Base-by-base conservation (phyloP, 805 yeast species). In the Wickerhamomyces xylosicus region DNA sequence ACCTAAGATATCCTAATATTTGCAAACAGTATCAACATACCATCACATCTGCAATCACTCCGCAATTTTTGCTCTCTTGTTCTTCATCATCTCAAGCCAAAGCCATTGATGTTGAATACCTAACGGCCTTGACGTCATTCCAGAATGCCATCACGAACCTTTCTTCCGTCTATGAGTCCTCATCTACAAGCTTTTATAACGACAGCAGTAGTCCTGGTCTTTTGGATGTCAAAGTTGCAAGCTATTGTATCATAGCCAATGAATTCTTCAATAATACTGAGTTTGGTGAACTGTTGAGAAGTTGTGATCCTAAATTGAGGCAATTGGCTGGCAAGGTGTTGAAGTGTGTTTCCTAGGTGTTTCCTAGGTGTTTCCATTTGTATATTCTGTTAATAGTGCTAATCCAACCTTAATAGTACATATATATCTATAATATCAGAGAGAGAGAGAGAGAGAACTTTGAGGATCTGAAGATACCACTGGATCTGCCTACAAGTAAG, bases 1-100 rank as follows among this genome's bases (percentile, higher is more conserved):
- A 58, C 33, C 20, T 60, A 33, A 60, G 74, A 47, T 64, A 69
- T 41, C 60, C 61, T 5, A 56, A 47, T 31, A 47, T 56, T 2
- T 38, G 60, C 4, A 46, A 46, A 17, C 20, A 42, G 19, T 37
- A 31, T 44, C 32, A 43, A 31, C 9, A 35, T 34, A 36, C 37
- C 7, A 17, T 16, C 25, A 4, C 37, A 15, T 19, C 36, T 20
- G 34, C 29, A 33, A 34, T 40, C 9, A 19, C 35, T 33, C 34
- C n/a, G 10, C 31, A 31, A 27, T 32, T 31, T 16, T 33, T 21
- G 6, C n/a, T n/a, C n/a, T n/a, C n/a, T n/a, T n/a, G n/a, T n/a
- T n/a, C n/a, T n/a, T 33, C 21, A 4, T 48, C 50, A 19, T 40
- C 31, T 10, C 32, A 22, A 3, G 4, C 27, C 15, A 48, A 37